Conservation (phyloP, 495 filamentous ascomycete species). For the Neurospora sublineolata region DNA sequence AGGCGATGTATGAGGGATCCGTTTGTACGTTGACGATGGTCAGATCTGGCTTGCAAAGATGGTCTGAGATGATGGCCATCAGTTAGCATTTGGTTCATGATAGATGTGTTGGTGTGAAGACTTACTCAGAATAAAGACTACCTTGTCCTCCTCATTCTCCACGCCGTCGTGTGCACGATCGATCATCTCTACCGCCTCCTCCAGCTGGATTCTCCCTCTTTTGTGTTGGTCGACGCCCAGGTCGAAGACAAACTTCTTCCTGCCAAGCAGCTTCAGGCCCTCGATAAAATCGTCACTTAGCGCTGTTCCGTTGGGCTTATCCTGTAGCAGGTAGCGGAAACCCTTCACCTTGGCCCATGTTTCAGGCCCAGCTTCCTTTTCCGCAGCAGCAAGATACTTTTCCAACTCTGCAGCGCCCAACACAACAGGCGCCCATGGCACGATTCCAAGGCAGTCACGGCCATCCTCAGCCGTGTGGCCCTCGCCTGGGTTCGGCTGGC, state of each 20-base stretch:
- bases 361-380: conserved; percentile 36
- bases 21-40: conserved; percentile 33
- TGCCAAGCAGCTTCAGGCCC: conserved; percentile 56
- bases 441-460: conserved; percentile 48
- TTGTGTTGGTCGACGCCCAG: conserved; percentile 65
- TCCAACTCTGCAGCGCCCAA: conserved; percentile 41
- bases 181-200: conserved; percentile 64
- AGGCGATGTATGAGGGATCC: conserved; percentile 48
- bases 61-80: conserved; percentile 39
- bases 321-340: conserved; percentile 72
- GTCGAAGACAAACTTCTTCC: conserved; percentile 58
- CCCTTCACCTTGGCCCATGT: conserved; percentile 44
- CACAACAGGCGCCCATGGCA: conserved; percentile 74
- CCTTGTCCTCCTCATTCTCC: conserved; percentile 39
- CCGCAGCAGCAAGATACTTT: conserved; percentile 39
- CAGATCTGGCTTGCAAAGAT: conserved; percentile 80
- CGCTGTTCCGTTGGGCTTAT: conserved; percentile 54
- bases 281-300: conserved; percentile 49
- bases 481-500: conserved; percentile 44
- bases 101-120: conserved; percentile 1
- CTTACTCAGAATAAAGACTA: conserved; percentile 60
- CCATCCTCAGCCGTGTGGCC: conserved; percentile 43
- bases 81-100: background rate
- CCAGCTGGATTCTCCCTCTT: conserved; percentile 58
- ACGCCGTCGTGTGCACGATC: conserved; percentile 47